phyloP scores from a whole-genome alignment of 805 yeast species.

The Saccharomycopsis fibuligera region DNA sequence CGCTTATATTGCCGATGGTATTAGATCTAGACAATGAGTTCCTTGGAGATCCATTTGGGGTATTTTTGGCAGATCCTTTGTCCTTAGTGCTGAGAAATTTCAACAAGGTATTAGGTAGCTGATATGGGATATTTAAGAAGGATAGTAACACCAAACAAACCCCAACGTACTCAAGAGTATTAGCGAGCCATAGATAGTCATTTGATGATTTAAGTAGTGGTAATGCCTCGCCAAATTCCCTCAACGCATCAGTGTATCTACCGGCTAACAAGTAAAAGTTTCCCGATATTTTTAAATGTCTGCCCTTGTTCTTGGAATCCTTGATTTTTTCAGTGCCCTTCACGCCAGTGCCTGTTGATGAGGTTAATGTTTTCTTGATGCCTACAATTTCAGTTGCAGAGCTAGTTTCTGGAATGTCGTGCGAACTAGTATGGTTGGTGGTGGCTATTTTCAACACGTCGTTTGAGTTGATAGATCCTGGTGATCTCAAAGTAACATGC shows the following conservation, averaged over 20 bases:
- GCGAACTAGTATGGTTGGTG: slow-evolving; percentile 23
- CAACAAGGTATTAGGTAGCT: slow-evolving; percentile 33
- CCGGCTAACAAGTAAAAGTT: slow-evolving; percentile 79
- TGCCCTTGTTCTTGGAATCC: slow-evolving; percentile 51
- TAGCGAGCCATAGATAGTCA: slow-evolving; percentile 84
- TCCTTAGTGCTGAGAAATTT: slow-evolving; percentile 19
- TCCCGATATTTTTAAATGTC: slow-evolving; percentile 71
- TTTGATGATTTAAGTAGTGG: slow-evolving; percentile 48
- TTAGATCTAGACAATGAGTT: slow-evolving; percentile 31
- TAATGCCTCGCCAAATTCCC: slow-evolving; percentile 70
- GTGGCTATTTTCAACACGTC: slow-evolving; percentile 35
- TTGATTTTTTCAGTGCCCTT: slow-evolving; percentile 23
- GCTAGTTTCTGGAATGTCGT: slow-evolving; percentile 3
- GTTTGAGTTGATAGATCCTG: slow-evolving; percentile 55
- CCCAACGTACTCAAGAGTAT: slow-evolving; percentile 77
- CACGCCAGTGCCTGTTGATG: slow-evolving; percentile 7
- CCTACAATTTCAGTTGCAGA: slow-evolving; percentile 1
- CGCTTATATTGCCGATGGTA: slow-evolving; percentile 24
- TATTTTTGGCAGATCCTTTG: slow-evolving; percentile 9
- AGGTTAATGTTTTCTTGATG: slow-evolving; percentile 5
- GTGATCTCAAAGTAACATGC: slow-evolving; percentile 78
- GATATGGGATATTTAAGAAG: slow-evolving; percentile 47
- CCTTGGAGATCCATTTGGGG: slow-evolving; percentile 43
- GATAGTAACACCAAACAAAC: slow-evolving; percentile 58
- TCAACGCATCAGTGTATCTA: slow-evolving; percentile 60